A percentile compares a stretch with the other conserved stretches of the same genome.
These are phyloP conservation scores for Cicer cuneatum DNA, from an alignment of 306 rosid species.

Conservation along the genomic window DNA sequence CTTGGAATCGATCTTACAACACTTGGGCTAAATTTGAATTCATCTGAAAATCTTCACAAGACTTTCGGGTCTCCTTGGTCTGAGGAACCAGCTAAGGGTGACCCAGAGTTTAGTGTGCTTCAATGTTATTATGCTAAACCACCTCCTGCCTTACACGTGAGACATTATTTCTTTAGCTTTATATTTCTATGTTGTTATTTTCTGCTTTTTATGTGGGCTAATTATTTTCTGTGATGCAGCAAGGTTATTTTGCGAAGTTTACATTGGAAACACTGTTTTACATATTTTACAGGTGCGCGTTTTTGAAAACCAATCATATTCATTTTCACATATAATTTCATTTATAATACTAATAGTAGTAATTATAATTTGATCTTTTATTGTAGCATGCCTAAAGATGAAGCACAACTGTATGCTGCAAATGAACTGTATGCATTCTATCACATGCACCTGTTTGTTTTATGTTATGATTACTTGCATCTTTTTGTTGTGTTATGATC, in stretches of 20 bases:
- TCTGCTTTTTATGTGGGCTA: constrained; percentile 9
- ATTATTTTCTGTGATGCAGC: constrained; percentile 56
- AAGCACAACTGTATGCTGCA: constrained; percentile 80
- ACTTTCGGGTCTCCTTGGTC: constrained; percentile 98
- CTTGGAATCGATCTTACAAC: constrained; percentile 97
- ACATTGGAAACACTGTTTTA: constrained; percentile 73
- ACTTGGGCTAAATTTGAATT: constrained; percentile 92
- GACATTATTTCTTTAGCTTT: constrained; percentile 27
- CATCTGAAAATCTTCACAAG: constrained; percentile 95
- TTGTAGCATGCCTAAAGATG: constrained; percentile 90
- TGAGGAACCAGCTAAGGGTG: constrained; percentile 95
- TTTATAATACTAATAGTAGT: neutral
- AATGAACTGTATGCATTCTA: constrained; percentile 78
- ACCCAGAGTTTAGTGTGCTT: constrained; percentile 88
- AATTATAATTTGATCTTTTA: constrained; percentile 2
- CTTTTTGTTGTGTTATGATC: neutral
- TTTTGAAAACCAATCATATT: constrained; percentile 25
- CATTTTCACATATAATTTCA: neutral
- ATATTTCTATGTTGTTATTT: neutral
- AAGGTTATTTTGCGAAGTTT: constrained; percentile 70
- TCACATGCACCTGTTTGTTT: neutral
- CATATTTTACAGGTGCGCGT: constrained; percentile 77
- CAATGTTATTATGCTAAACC: constrained; percentile 86
- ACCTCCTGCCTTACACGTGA: constrained; percentile 82
- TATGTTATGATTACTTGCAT: neutral